phyloP scores from a whole-genome alignment of 2,329 filamentous ascomycete genomes.

The Coleophoma crateriformis region DNA sequence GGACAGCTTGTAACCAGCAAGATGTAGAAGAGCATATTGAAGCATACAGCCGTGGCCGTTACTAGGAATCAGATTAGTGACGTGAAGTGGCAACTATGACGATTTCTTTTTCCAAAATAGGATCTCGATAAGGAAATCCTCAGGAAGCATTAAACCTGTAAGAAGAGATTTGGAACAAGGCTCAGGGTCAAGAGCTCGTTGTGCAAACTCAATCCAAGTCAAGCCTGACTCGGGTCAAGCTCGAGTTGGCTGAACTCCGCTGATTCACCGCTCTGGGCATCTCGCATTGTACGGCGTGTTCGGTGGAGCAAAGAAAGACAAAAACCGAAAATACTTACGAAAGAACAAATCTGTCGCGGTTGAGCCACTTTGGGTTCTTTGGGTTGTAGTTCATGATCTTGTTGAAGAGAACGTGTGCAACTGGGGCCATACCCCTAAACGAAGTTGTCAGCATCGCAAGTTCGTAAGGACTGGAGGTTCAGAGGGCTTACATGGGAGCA shows the following conservation, averaged over 20 bases:
- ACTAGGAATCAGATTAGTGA: constrained; percentile 38
- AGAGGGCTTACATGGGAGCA: constrained; percentile 76
- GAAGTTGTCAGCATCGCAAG: constrained; percentile 32
- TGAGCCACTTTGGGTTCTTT: constrained; percentile 95
- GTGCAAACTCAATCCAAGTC: too few relatives aligned
- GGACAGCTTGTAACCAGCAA: constrained; percentile 83
- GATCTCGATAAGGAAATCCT: background rate
- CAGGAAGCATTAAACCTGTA: too few relatives aligned
- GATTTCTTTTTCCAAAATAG: background rate
- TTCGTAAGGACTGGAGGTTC: background rate
- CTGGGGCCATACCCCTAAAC: constrained; percentile 75
- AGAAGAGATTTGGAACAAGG: background rate
- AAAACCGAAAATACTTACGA: constrained; percentile 63
- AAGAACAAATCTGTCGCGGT: constrained; percentile 97
- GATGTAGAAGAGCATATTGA: constrained; percentile 95
- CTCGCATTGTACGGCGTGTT: background rate
- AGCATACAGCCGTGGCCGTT: constrained; percentile 99
- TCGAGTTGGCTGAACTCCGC: background rate
- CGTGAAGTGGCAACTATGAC: background rate
- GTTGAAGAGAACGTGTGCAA: constrained; percentile 96
- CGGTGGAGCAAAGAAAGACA: background rate
- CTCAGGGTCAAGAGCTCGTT: too few relatives aligned
- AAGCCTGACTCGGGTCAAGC: too few relatives aligned
- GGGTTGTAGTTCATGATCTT: constrained; percentile 99
- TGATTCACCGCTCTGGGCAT: background rate